Base-by-base conservation (phyloP, 2,329 filamentous ascomycete species). In the Hymenoscyphus linearis region DNA sequence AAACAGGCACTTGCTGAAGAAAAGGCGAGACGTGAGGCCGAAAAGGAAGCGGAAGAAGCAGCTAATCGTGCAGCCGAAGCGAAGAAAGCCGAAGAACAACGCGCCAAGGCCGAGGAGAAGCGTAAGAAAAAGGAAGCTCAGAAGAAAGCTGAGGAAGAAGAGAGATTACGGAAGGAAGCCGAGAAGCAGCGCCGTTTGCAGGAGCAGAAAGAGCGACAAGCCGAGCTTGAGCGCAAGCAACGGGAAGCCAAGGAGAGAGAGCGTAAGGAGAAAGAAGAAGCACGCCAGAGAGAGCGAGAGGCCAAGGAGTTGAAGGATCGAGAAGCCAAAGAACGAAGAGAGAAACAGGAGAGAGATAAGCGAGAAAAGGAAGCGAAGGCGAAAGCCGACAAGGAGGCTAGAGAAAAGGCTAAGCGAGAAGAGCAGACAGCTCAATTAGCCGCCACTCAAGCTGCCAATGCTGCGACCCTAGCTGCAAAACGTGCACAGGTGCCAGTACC, bases 1-100 rank as follows among this genome's bases (percentile, higher is more conserved):
- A 96, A 93, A 76, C 88, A 91, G 73, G 87, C 87, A 2, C 86
- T 90, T 66, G 91, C 93, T n/a, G 93, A 97, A 73, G 93, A 97
- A 72, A 93, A 91, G 75, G 89, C 91, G 36, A 88, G 85, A 61
- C 90, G 86, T 69, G 93, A 98, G 52, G 91, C 92, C 4, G 92
- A 96, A 73, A 93, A 90, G 74, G 91, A 90, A 14, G 91, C 89
- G 2, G 91, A 96, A 74, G 92, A 96, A 74, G 88, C 88, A 47
- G 87, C 89, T 55, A 81, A 84, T 52, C 85, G 87, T 67, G 89
- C 86, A 55, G 85, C 88, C 3, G 93, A 97, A 72, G 86, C 88
- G 71, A 88, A 88, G 74, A 90, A 87, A 69, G 79, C 84, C 22
- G 91, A 96, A 71, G 92, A 98, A 76, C 87, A 91, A 71, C 86